A percentile compares a stretch with the other conserved stretches of the same genome.
Conservation (phyloP, 1,139 yeast genomes). For the Pneumocystis wakefieldiae region DNA sequence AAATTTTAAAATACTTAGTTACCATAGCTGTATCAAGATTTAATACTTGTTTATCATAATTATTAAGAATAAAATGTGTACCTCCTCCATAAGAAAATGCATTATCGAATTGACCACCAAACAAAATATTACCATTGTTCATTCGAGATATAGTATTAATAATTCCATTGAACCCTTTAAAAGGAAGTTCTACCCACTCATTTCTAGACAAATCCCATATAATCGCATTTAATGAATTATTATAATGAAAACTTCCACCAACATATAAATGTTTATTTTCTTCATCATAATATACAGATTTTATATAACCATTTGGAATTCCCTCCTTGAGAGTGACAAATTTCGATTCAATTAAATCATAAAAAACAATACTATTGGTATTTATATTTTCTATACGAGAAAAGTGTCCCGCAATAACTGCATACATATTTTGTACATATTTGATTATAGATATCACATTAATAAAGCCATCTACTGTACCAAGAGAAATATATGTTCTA, state of each 20-base stretch:
- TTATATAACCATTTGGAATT: conserved; percentile 35
- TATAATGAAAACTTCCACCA: conserved; percentile 61
- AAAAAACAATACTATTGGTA: conserved; percentile 35
- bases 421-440: conserved; percentile 26
- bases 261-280: conserved; percentile 44
- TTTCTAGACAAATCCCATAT: conserved; percentile 42
- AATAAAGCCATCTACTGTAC: conserved; percentile 22
- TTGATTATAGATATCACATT: conserved; percentile 22
- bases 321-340: conserved; percentile 31
- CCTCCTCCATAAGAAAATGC: conserved; percentile 7
- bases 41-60: conserved; percentile 25
- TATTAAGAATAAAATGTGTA: conserved; percentile 18
- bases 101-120: conserved; percentile 59
- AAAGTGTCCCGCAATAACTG: conserved; percentile 33
- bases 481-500: conserved; percentile 7
- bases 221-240: conserved; percentile 47
- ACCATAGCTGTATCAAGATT: conserved; percentile 59
- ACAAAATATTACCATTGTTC: conserved; percentile 39
- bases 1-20: conserved; percentile 41
- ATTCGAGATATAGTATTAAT: conserved; percentile 52
- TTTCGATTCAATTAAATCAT: conserved; percentile 35
- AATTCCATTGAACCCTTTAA: conserved; percentile 58
- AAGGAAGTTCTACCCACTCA: conserved; percentile 39
- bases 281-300: conserved; percentile 36
- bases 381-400: conserved; percentile 26